These are phyloP conservation scores for Monilinia polystroma DNA, from an alignment of 2,329 filamentous ascomycete genomes.

Conservation along the genomic window DNA sequence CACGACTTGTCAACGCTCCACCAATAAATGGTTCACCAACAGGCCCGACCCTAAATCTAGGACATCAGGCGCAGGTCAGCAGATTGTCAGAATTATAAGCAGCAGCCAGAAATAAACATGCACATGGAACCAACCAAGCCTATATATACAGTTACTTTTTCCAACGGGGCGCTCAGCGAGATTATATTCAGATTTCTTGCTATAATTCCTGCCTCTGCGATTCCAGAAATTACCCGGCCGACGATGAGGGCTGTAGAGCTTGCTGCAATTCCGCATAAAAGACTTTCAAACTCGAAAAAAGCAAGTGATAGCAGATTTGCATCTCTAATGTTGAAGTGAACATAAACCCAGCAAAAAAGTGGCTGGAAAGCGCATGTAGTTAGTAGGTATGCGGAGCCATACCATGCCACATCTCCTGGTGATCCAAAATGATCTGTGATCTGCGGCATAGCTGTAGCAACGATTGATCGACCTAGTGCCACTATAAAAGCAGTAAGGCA, in stretches of 20 bases:
- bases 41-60: conserved; percentile 57
- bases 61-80: neutral
- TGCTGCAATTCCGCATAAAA: conserved; percentile 56
- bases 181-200: conserved; percentile 46
- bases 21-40: conserved; percentile 52
- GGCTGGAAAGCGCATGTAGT: neutral
- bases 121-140: conserved; percentile 58
- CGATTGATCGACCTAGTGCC: neutral
- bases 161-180: conserved; percentile 61
- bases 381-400: neutral
- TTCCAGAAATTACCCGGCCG: conserved; percentile 62
- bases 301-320: neutral
- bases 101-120: neutral
- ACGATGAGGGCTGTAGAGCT: conserved; percentile 62
- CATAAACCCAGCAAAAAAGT: neutral
- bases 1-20: neutral
- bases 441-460: neutral
- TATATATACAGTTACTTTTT: conserved; percentile 58
- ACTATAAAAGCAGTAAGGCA: neutral
- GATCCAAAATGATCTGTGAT: neutral
- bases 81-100: neutral
- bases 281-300: conserved; percentile 36
- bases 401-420: neutral
- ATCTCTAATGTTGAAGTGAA: neutral
- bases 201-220: conserved; percentile 54